Evolutionary conservation across 1,284 basidiomycete species (phyloP).

Genomic region (Papiliotrema nemorosa): DNA sequence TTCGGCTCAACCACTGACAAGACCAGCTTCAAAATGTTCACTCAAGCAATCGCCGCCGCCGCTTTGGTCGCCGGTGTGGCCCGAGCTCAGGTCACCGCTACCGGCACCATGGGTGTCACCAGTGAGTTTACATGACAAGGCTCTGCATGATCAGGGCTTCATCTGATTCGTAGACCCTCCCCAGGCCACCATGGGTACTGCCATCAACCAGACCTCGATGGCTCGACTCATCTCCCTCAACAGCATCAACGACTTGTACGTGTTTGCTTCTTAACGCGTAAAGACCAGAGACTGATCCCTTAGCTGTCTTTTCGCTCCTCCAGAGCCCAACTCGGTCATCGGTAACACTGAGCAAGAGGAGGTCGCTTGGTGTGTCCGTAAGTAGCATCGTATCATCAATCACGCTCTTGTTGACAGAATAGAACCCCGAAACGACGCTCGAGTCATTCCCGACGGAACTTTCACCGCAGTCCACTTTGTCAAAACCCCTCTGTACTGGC

Average conservation of each 20-base stretch:
- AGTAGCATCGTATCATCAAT: slow-evolving; percentile 9
- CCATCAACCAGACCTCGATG: slow-evolving; percentile 48
- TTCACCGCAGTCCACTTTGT: slow-evolving; percentile 54
- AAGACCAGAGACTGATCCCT: background rate
- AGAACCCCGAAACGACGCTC: slow-evolving; percentile 54
- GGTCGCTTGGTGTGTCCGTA: slow-evolving; percentile 57
- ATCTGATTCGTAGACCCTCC: slow-evolving; percentile 25
- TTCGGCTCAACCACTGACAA: background rate
- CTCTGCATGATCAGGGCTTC: background rate
- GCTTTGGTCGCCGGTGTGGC: slow-evolving; percentile 30
- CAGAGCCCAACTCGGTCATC: slow-evolving; percentile 46
- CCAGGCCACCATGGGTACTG: slow-evolving; percentile 32
- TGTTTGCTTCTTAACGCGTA: background rate
- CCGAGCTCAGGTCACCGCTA: slow-evolving; percentile 43
- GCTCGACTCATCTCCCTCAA: slow-evolving; percentile 47
- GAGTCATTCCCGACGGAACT: slow-evolving; percentile 54
- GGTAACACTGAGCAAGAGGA: slow-evolving; percentile 55
- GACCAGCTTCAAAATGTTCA: slow-evolving; percentile 16
- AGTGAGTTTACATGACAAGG: slow-evolving; percentile 5
- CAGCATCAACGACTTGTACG: slow-evolving; percentile 46
- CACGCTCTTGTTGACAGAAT: no score
- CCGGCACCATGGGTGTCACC: slow-evolving; percentile 43
- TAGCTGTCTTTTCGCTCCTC: slow-evolving; percentile 54
- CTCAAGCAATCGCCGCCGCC: slow-evolving; percentile 22
- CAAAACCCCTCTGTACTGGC: slow-evolving; percentile 54